Evolutionary conservation across 306 rosid genomes (phyloP).

Genomic region (Bauhinia variegata): DNA sequence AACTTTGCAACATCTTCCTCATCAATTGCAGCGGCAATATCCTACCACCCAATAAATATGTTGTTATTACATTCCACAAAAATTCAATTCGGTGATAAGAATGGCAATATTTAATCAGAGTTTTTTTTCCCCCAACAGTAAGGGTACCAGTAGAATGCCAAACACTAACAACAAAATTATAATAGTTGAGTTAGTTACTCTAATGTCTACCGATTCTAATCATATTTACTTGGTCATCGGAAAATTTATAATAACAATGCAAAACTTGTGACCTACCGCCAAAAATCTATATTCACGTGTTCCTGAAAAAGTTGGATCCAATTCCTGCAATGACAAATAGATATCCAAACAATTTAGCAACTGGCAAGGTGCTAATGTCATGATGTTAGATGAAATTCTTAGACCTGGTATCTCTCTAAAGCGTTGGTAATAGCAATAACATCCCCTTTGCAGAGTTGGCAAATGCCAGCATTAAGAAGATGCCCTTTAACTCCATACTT

Average conservation of each 20-base stretch:
- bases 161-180: neutral
- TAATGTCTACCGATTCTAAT: no score
- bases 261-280: slow-evolving; percentile 56
- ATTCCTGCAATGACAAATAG: slow-evolving; percentile 66
- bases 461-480: slow-evolving; percentile 95
- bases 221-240: no score
- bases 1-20: slow-evolving; percentile 85
- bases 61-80: slow-evolving; percentile 1
- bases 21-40: slow-evolving; percentile 77
- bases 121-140: no score
- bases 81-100: neutral
- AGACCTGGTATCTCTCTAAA: slow-evolving; percentile 80
- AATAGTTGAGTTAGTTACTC: no score
- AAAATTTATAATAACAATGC: slow-evolving; percentile 7
- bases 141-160: neutral
- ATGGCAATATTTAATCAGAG: slow-evolving; percentile 6
- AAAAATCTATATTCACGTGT: slow-evolving; percentile 83
- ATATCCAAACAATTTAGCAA: slow-evolving; percentile 36
- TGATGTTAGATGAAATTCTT: slow-evolving; percentile 40
- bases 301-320: slow-evolving; percentile 93
- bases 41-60: slow-evolving; percentile 47
- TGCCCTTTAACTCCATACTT: slow-evolving; percentile 98
- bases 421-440: slow-evolving; percentile 82
- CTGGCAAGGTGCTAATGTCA: slow-evolving; percentile 10
- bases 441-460: slow-evolving; percentile 95